A percentile compares a stretch with the other conserved stretches of the same genome.
phyloP scores from a whole-genome alignment of 306 rosid species.

The Lablab purpureus region DNA sequence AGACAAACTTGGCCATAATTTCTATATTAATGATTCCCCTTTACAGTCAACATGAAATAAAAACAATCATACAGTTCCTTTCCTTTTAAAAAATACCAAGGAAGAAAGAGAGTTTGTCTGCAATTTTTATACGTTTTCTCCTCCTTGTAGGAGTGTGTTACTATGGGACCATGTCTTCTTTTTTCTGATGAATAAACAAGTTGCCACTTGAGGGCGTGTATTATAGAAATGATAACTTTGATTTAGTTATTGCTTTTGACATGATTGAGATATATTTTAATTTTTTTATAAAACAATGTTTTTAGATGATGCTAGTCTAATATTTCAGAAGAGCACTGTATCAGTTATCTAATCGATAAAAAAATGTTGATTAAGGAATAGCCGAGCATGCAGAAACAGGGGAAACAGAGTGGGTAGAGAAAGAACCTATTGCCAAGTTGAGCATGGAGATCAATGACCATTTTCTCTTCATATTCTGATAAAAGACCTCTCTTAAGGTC shows the following conservation, averaged over 20 bases:
- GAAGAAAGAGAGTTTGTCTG: constrained; percentile 9
- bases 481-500: constrained; percentile 93
- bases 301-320: constrained; percentile 29
- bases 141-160: not conserved
- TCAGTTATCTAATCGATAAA: not conserved
- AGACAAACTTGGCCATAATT: constrained; percentile 41
- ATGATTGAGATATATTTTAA: constrained; percentile 9
- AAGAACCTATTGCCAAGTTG: constrained; percentile 92
- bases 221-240: constrained; percentile 22
- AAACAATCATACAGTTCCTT: constrained; percentile 33
- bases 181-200: constrained; percentile 39
- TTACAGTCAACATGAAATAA: constrained; percentile 47
- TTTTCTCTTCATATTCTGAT: constrained; percentile 81
- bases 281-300: constrained; percentile 10
- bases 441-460: constrained; percentile 95
- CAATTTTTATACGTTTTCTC: constrained; percentile 38
- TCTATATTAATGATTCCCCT: constrained; percentile 36
- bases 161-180: constrained; percentile 42
- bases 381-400: constrained; percentile 39
- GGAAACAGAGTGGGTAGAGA: not conserved
- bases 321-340: constrained; percentile 3
- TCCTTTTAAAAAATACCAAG: not conserved
- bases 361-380: not conserved
- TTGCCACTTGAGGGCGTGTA: constrained; percentile 39
- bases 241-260: constrained; percentile 11